phyloP scores from a whole-genome alignment of 352 stramenopile genomes.

The Phytopythium ostracodes region DNA sequence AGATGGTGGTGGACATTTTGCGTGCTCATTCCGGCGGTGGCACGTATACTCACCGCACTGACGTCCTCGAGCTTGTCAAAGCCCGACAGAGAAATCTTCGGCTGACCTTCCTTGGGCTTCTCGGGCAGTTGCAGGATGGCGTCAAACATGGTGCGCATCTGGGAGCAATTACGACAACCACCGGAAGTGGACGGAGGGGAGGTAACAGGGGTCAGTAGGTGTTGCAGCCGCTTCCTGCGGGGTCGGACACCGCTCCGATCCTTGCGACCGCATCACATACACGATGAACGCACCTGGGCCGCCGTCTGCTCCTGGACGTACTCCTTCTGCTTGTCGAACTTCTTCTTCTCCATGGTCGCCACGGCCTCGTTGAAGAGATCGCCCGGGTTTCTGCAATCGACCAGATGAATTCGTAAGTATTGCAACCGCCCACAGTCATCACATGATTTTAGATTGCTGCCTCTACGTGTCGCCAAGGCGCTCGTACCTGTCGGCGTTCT shows the following conservation, averaged over 20 bases:
- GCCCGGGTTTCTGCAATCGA: slow-evolving; percentile 40
- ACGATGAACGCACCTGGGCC: slow-evolving; percentile 35
- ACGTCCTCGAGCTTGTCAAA: slow-evolving; percentile 41
- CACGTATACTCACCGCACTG: slow-evolving; percentile 6
- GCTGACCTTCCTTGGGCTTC: slow-evolving; percentile 21
- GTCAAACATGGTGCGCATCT: slow-evolving; percentile 55
- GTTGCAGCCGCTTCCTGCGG: background rate
- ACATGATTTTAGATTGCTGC: background rate
- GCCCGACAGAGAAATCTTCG: slow-evolving; percentile 63
- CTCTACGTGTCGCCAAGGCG: background rate
- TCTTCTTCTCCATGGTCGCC: slow-evolving; percentile 59
- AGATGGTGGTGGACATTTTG: no score
- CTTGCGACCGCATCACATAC: background rate
- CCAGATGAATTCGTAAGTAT: background rate
- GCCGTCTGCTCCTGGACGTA: slow-evolving; percentile 63
- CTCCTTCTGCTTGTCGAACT: slow-evolving; percentile 78
- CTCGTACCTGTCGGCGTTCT: slow-evolving; percentile 41
- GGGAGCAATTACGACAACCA: background rate
- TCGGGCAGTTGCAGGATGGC: slow-evolving; percentile 51
- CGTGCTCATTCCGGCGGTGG: background rate
- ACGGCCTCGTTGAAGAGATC: slow-evolving; percentile 79
- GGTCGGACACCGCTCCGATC: no score
- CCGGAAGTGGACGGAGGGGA: no score
- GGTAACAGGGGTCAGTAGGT: no score
- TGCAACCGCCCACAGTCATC: background rate